phyloP scores from a whole-genome alignment of 169 alveolate species.

The Cystoisospora suis region DNA sequence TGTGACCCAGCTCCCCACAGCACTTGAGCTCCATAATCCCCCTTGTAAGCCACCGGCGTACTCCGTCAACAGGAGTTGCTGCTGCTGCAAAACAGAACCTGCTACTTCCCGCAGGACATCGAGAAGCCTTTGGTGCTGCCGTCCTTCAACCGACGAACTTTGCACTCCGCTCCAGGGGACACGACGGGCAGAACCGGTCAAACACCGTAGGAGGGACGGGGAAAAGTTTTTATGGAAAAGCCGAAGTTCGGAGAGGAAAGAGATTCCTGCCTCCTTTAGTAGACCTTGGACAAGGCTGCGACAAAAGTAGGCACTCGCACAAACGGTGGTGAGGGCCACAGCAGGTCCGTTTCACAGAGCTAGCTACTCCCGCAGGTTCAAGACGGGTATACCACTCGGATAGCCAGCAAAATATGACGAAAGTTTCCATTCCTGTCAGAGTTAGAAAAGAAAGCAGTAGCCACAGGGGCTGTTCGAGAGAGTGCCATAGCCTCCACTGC shows the following conservation, averaged over 20 bases:
- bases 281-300: background rate
- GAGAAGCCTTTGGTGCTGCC: conserved; percentile 8
- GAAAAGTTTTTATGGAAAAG: conserved; percentile 1
- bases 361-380: too few relatives aligned
- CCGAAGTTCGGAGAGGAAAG: background rate
- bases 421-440: too few relatives aligned
- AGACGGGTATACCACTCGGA: too few relatives aligned
- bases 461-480: too few relatives aligned
- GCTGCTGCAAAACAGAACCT: conserved; percentile 16
- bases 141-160: background rate
- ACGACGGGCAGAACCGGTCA: background rate
- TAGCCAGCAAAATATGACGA: too few relatives aligned
- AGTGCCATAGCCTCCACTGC: too few relatives aligned
- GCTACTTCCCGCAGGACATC: conserved; percentile 1
- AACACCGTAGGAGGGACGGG: background rate
- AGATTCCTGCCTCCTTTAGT: background rate
- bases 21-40: background rate
- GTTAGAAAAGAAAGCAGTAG: too few relatives aligned
- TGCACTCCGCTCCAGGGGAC: background rate
- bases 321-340: background rate
- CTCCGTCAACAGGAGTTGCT: background rate
- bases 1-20: background rate
- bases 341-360: background rate
- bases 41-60: conserved; percentile 14
- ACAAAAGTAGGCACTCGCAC: background rate